phyloP scores from a whole-genome alignment of 345 rosid species.

The Trapa incisa region DNA sequence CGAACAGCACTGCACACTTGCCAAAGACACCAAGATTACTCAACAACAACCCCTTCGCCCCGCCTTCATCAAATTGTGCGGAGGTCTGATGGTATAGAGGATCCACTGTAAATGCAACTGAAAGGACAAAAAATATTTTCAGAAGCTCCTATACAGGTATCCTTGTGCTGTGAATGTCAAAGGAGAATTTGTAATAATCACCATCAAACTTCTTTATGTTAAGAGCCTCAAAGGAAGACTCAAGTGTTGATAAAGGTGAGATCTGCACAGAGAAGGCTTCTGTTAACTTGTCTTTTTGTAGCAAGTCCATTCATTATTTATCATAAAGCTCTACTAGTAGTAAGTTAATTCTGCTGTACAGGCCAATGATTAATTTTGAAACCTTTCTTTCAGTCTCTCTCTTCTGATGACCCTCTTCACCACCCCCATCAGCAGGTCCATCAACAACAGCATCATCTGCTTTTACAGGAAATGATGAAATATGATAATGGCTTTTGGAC shows the following conservation, averaged over 20 bases:
- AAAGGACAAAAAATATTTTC: conserved; percentile 8
- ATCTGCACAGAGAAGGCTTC: conserved; percentile 39
- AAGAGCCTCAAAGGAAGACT: conserved; percentile 73
- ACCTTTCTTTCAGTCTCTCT: conserved; percentile 72
- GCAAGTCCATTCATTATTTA: neutral
- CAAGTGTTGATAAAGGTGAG: conserved; percentile 73
- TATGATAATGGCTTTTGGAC: neutral
- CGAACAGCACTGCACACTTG: conserved; percentile 82
- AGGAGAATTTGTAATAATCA: conserved; percentile 18
- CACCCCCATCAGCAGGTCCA: conserved; percentile 27
- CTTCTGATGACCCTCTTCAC: conserved; percentile 40
- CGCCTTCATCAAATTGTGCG: conserved; percentile 97
- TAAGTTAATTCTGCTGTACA: neutral
- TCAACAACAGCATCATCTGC: conserved; percentile 35
- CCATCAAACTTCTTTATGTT: conserved; percentile 87
- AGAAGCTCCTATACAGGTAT: conserved; percentile 10
- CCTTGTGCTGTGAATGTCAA: conserved; percentile 7
- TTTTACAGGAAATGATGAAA: neutral
- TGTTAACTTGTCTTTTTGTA: conserved; percentile 10
- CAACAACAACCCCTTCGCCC: conserved; percentile 77
- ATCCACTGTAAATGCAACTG: conserved; percentile 93
- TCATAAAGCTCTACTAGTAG: neutral
- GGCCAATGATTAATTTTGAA: conserved; percentile 3
- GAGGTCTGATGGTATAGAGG: conserved; percentile 95
- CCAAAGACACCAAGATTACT: conserved; percentile 88